phyloP scores from a whole-genome alignment of 2,329 filamentous ascomycete genomes.

The Ascochyta viciae-villosae region DNA sequence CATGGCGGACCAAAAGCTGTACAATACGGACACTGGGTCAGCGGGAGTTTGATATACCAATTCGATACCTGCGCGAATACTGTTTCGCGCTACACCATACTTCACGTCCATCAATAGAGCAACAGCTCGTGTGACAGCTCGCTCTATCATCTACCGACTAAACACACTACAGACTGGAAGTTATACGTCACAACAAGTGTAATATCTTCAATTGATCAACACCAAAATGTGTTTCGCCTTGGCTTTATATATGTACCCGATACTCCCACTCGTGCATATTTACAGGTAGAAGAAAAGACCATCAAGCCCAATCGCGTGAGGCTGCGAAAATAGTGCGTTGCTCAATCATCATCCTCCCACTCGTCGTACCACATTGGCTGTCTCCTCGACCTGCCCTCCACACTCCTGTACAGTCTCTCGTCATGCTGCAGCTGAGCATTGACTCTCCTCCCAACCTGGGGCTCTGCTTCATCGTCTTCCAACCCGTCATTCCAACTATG shows the following conservation, averaged over 20 bases:
- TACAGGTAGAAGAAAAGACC: not conserved
- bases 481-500: constrained; percentile 77
- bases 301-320: not conserved
- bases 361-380: constrained; percentile 38
- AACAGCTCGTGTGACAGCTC: too few relatives aligned
- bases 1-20: constrained; percentile 34
- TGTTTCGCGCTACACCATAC: constrained; percentile 1
- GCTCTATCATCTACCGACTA: too few relatives aligned
- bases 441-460: constrained; percentile 44
- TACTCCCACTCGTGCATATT: not conserved
- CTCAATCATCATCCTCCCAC: constrained; percentile 38
- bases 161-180: too few relatives aligned
- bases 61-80: constrained; percentile 26
- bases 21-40: constrained; percentile 41
- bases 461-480: constrained; percentile 65
- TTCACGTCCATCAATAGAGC: too few relatives aligned
- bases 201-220: not conserved
- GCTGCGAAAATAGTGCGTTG: not conserved
- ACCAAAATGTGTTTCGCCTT: not conserved
- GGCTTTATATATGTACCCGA: not conserved
- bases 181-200: too few relatives aligned
- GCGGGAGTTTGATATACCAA: constrained; percentile 49
- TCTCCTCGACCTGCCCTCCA: constrained; percentile 28
- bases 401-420: constrained; percentile 41
- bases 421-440: constrained; percentile 48